Conservation (phyloP, 805 yeast species). For the Sugiyamaella floridensis region DNA sequence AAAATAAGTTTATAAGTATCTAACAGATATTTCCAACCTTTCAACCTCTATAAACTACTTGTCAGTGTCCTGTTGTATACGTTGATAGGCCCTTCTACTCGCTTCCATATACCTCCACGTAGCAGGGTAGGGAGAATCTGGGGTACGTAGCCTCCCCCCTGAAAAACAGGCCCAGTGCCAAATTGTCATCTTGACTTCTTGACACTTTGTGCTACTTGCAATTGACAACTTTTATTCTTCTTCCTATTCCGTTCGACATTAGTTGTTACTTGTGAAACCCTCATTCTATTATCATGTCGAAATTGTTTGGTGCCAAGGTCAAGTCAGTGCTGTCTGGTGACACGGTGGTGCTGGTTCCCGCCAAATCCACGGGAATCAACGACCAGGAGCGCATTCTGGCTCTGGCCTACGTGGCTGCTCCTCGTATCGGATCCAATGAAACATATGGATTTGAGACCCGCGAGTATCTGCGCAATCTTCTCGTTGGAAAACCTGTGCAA, state of each 20-base stretch:
- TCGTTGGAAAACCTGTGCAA: constrained; percentile 57
- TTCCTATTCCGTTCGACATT: too few species aligned
- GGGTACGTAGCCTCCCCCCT: background rate
- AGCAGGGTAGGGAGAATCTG: background rate
- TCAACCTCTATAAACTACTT: background rate
- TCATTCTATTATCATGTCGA: background rate
- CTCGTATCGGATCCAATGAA: constrained; percentile 38
- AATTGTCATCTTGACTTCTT: background rate
- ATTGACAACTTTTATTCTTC: too few species aligned
- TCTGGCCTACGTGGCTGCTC: constrained; percentile 58
- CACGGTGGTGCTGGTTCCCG: constrained; percentile 54
- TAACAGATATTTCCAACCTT: too few species aligned
- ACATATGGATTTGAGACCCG: constrained; percentile 49
- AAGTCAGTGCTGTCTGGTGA: constrained; percentile 67
- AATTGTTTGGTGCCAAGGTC: constrained; percentile 45
- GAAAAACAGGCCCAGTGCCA: background rate
- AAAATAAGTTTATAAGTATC: too few species aligned
- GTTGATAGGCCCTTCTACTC: background rate
- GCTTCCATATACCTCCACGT: background rate
- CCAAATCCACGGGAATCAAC: constrained; percentile 23
- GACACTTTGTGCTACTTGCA: too few species aligned
- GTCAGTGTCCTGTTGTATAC: background rate
- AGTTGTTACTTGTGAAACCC: too few species aligned
- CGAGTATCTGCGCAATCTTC: constrained; percentile 53
- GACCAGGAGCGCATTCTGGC: constrained; percentile 55